Evolutionary conservation across 768 basidiomycete species (phyloP).

Genomic region (Lyophyllum shimeji): DNA sequence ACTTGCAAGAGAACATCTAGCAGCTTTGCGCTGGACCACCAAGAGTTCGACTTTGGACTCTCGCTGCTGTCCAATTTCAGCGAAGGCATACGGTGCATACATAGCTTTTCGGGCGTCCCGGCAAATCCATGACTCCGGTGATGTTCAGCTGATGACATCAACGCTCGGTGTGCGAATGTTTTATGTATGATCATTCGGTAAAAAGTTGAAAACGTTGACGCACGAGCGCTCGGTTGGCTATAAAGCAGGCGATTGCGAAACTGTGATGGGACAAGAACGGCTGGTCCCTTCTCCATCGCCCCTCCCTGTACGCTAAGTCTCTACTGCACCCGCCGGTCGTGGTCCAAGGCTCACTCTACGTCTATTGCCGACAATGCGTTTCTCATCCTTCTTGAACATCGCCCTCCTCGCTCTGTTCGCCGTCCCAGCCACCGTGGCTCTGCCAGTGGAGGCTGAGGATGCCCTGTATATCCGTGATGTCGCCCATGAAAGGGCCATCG

Average conservation of each 20-base stretch:
- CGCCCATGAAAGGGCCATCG: background rate
- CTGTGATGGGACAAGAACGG: background rate
- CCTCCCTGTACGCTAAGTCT: too few relatives aligned
- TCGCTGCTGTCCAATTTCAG: too few relatives aligned
- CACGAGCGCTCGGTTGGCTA: background rate
- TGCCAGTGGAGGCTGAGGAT: background rate
- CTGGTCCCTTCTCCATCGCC: slow-evolving; percentile 1
- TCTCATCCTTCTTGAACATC: background rate
- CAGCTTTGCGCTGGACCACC: too few relatives aligned
- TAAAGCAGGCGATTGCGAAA: background rate
- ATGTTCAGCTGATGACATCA: too few relatives aligned
- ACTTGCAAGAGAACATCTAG: too few relatives aligned
- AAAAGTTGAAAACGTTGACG: too few relatives aligned
- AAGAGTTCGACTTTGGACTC: too few relatives aligned
- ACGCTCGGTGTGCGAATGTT: too few relatives aligned
- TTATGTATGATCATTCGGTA: too few relatives aligned
- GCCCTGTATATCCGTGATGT: background rate
- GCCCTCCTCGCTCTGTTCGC: background rate
- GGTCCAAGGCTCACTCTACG: background rate
- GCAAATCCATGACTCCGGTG: too few relatives aligned
- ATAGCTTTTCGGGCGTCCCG: too few relatives aligned
- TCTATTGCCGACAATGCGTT: background rate
- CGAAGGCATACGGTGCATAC: too few relatives aligned
- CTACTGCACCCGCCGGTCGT: background rate
- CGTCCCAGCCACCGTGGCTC: background rate